These are phyloP conservation scores for Sextonia rubra DNA, from an alignment of 164 flowering plant species.

Conservation along the genomic window DNA sequence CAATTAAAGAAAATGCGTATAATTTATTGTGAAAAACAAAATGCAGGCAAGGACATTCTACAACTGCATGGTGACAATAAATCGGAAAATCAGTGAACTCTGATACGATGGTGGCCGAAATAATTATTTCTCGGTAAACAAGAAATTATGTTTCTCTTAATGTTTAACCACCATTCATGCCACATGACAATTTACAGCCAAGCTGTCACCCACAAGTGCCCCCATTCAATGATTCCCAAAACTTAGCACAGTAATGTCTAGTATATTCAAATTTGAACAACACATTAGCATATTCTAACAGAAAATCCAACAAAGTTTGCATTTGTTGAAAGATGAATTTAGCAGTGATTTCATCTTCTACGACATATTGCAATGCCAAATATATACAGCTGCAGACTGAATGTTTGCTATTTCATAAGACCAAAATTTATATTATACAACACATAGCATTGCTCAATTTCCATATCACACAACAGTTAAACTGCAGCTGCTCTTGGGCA, in stretches of 20 bases:
- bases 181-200: not conserved
- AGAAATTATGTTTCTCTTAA: too few species aligned
- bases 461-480: not conserved
- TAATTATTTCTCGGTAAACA: not conserved
- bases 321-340: not conserved
- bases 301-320: not conserved
- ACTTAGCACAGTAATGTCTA: too few species aligned
- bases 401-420: too few species aligned
- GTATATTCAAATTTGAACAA: not conserved
- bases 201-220: not conserved
- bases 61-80: too few species aligned
- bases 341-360: not conserved
- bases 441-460: not conserved
- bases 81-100: too few species aligned
- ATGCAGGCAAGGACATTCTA: too few species aligned
- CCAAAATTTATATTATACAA: not conserved
- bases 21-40: too few species aligned
- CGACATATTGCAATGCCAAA: not conserved
- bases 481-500: not conserved
- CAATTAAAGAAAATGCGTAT: too few species aligned
- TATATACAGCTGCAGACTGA: too few species aligned
- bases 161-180: not conserved
- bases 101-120: not conserved
- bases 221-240: not conserved
- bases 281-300: not conserved